phyloP scores from a whole-genome alignment of 805 yeast genomes.

The Candida quercuum region DNA sequence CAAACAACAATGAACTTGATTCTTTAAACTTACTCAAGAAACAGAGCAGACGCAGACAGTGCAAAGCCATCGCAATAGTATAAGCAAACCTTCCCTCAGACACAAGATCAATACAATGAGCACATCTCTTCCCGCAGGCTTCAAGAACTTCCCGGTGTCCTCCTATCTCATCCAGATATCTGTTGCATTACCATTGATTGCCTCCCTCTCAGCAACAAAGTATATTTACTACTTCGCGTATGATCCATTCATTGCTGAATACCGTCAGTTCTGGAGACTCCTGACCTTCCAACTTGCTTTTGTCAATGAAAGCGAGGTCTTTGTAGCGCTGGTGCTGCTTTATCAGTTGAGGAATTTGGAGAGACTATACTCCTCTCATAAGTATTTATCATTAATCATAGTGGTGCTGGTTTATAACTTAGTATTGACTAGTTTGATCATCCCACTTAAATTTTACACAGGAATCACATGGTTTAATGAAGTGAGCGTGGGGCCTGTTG shows the following conservation, averaged over 20 bases:
- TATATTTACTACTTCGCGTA: constrained; percentile 28
- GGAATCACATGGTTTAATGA: constrained; percentile 13
- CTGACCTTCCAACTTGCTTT: constrained; percentile 21
- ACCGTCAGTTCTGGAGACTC: constrained; percentile 26
- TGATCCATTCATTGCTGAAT: constrained; percentile 29
- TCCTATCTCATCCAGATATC: constrained; percentile 19
- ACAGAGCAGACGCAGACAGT: too few relatives aligned
- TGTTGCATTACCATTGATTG: constrained; percentile 25
- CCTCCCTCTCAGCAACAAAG: constrained; percentile 31
- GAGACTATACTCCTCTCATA: constrained; percentile 31
- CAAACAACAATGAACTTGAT: too few relatives aligned
- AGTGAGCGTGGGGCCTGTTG: constrained; percentile 27
- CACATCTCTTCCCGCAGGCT: constrained; percentile 32
- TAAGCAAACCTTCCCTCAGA: too few relatives aligned
- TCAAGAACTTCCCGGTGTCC: constrained; percentile 31
- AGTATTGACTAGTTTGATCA: constrained; percentile 7
- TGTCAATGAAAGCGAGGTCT: constrained; percentile 29
- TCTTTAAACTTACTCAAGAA: too few relatives aligned
- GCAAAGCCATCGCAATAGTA: too few relatives aligned
- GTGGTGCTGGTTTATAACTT: constrained; percentile 14
- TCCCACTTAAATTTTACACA: constrained; percentile 15
- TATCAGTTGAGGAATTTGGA: constrained; percentile 35
- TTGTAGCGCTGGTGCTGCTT: constrained; percentile 28
- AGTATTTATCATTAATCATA: constrained; percentile 23
- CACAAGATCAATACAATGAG: constrained; percentile 18